phyloP scores from a whole-genome alignment of 495 filamentous ascomycete genomes.

The Acidomyces sp. region DNA sequence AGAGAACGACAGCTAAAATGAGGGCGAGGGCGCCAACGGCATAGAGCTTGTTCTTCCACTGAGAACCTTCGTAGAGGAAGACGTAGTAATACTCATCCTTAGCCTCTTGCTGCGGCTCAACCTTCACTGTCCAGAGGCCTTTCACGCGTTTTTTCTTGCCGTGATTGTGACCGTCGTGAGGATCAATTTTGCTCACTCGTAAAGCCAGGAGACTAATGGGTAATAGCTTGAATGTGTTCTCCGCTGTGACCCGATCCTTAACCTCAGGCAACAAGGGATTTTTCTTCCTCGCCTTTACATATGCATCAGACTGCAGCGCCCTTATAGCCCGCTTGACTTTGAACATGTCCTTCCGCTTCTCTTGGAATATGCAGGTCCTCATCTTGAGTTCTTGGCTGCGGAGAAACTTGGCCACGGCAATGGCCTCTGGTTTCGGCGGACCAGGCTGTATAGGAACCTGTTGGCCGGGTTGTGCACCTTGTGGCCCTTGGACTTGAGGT shows the following conservation, averaged over 20 bases:
- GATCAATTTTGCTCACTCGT: slow-evolving; percentile 75
- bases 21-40: slow-evolving; percentile 65
- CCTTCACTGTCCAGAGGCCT: slow-evolving; percentile 89
- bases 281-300: slow-evolving; percentile 75
- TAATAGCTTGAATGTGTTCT: slow-evolving; percentile 89
- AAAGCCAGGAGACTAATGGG: slow-evolving; percentile 91
- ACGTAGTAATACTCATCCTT: slow-evolving; percentile 85
- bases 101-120: slow-evolving; percentile 94
- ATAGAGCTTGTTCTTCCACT: slow-evolving; percentile 86
- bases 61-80: slow-evolving; percentile 89
- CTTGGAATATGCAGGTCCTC: slow-evolving; percentile 84
- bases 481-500: slow-evolving; percentile 28
- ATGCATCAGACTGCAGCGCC: slow-evolving; percentile 78
- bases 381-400: slow-evolving; percentile 78
- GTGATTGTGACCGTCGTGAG: slow-evolving; percentile 63
- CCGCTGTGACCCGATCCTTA: slow-evolving; percentile 69
- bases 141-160: slow-evolving; percentile 72
- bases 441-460: slow-evolving; percentile 52
- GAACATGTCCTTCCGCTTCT: slow-evolving; percentile 97
- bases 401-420: slow-evolving; percentile 85
- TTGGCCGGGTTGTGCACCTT: slow-evolving; percentile 36
- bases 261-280: slow-evolving; percentile 74
- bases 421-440: slow-evolving; percentile 71
- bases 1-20: slow-evolving; percentile 81
- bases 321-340: slow-evolving; percentile 96